A percentile compares a stretch with the other conserved stretches of the same genome.
These are phyloP conservation scores for Chaetomium fimeti DNA, from an alignment of 495 filamentous ascomycete species.

Conservation along the genomic window DNA sequence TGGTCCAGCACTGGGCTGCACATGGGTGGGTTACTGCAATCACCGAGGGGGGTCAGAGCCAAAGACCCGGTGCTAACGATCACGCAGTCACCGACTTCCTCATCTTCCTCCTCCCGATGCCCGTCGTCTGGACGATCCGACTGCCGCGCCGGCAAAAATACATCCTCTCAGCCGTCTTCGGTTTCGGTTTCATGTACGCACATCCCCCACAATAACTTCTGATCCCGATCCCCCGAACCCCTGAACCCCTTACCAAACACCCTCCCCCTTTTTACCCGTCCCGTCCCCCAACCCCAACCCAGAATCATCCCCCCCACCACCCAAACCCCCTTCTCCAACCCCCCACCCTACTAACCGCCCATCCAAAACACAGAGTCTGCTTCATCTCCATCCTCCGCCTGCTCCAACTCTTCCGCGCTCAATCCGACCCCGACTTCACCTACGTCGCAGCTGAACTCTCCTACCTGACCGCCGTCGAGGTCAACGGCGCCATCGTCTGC, in stretches of 20 bases:
- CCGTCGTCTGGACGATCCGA: conserved; percentile 39
- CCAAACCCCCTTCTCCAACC: background rate
- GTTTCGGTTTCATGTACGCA: conserved; percentile 34
- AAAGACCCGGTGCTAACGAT: background rate
- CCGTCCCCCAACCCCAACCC: background rate
- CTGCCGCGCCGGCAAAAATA: conserved; percentile 39
- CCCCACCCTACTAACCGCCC: background rate
- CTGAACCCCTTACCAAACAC: too few relatives aligned
- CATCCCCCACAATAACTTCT: background rate
- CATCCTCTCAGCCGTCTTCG: conserved; percentile 38
- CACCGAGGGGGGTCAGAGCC: background rate
- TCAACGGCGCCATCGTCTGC: conserved; percentile 45
- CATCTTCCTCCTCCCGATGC: conserved; percentile 42
- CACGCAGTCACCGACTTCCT: conserved; percentile 34
- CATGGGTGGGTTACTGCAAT: conserved; percentile 23
- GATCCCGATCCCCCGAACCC: background rate
- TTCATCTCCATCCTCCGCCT: conserved; percentile 40
- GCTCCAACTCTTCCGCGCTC: conserved; percentile 27
- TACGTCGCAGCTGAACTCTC: conserved; percentile 30
- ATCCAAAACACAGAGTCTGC: conserved; percentile 25
- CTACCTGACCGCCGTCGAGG: conserved; percentile 50
- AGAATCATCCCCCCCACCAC: background rate
- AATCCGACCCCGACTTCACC: conserved; percentile 33
- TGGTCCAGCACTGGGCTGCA: conserved; percentile 40
- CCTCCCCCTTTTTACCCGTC: background rate